These are phyloP conservation scores for Zalaria obscura DNA, from an alignment of 2,329 filamentous ascomycete genomes.

Conservation along the genomic window DNA sequence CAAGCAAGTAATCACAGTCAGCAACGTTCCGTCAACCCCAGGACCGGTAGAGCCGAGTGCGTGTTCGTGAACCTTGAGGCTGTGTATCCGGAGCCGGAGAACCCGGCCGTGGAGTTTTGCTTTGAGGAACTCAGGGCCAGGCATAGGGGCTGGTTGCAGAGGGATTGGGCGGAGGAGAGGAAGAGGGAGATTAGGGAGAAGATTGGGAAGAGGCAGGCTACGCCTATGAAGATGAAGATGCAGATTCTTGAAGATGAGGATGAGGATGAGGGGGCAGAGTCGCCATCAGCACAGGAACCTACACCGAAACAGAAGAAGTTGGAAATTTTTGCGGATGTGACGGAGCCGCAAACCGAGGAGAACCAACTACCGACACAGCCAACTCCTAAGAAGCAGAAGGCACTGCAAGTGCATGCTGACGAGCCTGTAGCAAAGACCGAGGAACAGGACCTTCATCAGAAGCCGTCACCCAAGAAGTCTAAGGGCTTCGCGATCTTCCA, in stretches of 20 bases:
- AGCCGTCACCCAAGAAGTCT: not conserved
- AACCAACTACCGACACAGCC: not conserved
- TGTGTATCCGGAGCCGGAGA: constrained; percentile 65
- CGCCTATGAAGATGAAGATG: not conserved
- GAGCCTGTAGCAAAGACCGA: not conserved
- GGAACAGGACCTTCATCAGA: not conserved
- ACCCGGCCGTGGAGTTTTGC: constrained; percentile 58
- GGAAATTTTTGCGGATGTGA: not conserved
- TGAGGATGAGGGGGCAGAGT: not conserved
- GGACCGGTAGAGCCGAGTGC: constrained; percentile 69
- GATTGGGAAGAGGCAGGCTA: not conserved
- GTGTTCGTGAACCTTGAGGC: constrained; percentile 77
- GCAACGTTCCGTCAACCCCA: constrained; percentile 70
- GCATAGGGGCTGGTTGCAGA: constrained; percentile 51
- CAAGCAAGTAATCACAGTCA: constrained; percentile 34
- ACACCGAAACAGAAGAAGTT: constrained; percentile 9
- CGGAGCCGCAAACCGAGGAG: constrained; percentile 1
- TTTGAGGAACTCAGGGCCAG: constrained; percentile 85
- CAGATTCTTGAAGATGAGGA: not conserved
- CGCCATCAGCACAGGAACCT: not conserved
- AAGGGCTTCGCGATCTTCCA: constrained; percentile 7
- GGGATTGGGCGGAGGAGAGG: constrained; percentile 18
- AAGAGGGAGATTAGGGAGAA: not conserved
- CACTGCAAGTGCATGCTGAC: not conserved
- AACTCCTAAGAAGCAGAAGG: constrained; percentile 3